Percentiles rank a stretch among this genome's conserved stretches.
phyloP scores from a whole-genome alignment of 2,329 filamentous ascomycete genomes.

The Colletotrichum phormii region DNA sequence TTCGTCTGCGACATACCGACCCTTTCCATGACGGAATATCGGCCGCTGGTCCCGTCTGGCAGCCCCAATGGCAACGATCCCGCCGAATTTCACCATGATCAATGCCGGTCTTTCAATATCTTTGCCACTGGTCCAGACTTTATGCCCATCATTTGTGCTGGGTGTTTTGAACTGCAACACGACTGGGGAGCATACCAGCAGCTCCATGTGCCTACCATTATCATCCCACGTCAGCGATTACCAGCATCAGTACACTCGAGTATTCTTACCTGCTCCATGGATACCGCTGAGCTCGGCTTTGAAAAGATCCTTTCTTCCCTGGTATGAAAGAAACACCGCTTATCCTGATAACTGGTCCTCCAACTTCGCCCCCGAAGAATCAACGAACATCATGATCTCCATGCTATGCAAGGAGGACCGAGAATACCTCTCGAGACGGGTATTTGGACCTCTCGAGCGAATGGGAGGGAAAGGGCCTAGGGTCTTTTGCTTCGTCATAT shows the following conservation, averaged over 20 bases:
- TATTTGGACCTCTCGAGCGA: not conserved
- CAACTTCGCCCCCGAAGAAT: not conserved
- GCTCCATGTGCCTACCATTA: not conserved
- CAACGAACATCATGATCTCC: not conserved
- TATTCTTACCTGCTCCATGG: not conserved
- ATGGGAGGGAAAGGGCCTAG: not conserved
- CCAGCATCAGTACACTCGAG: not conserved
- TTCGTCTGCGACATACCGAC: constrained; percentile 41
- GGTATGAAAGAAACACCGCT: not conserved
- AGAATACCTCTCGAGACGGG: not conserved
- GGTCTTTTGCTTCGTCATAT: not conserved
- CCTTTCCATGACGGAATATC: not conserved
- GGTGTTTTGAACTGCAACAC: not conserved
- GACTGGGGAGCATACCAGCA: not conserved
- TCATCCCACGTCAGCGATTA: constrained; percentile 12
- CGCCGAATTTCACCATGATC: constrained; percentile 1
- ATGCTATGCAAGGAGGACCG: not conserved
- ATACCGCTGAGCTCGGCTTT: not conserved
- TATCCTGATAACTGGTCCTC: not conserved
- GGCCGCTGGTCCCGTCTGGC: not conserved
- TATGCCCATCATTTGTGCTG: not conserved
- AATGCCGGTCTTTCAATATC: constrained; percentile 8
- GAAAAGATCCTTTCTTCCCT: not conserved
- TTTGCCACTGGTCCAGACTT: not conserved
- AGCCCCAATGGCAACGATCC: not conserved